Percentiles rank a stretch among this genome's conserved stretches.
These are phyloP conservation scores for Selaginella tamariscina DNA, from an alignment of 75 land plant genomes.

Conservation along the genomic window DNA sequence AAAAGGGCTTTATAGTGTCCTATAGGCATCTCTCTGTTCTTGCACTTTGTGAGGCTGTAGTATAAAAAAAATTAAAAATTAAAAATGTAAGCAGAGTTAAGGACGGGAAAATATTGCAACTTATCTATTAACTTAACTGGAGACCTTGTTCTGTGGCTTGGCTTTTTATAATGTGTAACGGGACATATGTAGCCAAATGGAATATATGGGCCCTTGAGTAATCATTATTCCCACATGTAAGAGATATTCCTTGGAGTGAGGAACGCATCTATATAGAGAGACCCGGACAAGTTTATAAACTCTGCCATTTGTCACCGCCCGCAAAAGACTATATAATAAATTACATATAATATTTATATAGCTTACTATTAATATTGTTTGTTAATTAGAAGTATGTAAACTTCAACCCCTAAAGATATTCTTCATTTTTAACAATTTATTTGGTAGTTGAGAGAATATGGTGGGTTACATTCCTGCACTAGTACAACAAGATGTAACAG, in stretches of 20 bases:
- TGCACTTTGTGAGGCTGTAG: not conserved
- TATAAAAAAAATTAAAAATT: not conserved
- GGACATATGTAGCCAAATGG: not conserved
- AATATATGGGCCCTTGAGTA: conserved; percentile 1
- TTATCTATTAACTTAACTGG: not conserved
- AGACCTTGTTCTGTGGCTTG: not conserved
- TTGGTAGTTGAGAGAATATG: no score
- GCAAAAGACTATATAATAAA: no score
- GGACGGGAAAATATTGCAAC: not conserved
- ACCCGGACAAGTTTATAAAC: not conserved
- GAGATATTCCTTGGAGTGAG: not conserved
- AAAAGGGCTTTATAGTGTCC: no score
- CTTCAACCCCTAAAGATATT: no score
- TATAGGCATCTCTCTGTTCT: not conserved
- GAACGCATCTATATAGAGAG: not conserved
- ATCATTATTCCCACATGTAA: not conserved
- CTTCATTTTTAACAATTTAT: no score
- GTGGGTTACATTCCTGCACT: no score
- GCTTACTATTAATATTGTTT: no score
- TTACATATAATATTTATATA: no score
- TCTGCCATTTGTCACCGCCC: no score
- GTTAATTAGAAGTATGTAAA: no score
- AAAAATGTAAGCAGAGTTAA: not conserved
- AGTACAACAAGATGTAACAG: no score
- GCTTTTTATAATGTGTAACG: not conserved